Percentiles rank a stretch among this genome's conserved stretches.
Evolutionary conservation across 2,329 filamentous ascomycete species (phyloP).

Genomic region (Aspergillus quadrilineatus): DNA sequence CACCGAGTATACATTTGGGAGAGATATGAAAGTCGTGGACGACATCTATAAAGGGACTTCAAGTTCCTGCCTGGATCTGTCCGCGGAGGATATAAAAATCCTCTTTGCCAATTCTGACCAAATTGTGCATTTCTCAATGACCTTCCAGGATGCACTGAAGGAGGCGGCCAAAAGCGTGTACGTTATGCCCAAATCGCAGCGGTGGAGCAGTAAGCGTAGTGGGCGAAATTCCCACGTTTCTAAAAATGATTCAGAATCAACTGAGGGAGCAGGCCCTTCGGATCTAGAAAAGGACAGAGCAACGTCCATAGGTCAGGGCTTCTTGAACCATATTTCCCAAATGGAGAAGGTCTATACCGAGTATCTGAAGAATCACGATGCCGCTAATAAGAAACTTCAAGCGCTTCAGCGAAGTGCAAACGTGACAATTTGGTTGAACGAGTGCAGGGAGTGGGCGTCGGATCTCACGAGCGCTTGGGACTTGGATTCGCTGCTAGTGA

Average conservation of each 20-base stretch:
- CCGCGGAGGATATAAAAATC: conserved; percentile 78
- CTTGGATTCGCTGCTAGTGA: conserved; percentile 91
- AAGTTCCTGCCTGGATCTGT: conserved; percentile 74
- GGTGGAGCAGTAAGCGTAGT: conserved; percentile 54
- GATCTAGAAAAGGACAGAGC: conserved; percentile 58
- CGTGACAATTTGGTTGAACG: conserved; percentile 77
- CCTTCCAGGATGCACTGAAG: conserved; percentile 77
- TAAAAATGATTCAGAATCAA: conserved; percentile 29
- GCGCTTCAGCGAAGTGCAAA: conserved; percentile 55
- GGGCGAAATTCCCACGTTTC: conserved; percentile 40
- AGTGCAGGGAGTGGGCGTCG: conserved; percentile 88
- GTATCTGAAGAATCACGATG: conserved; percentile 65
- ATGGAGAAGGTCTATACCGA: conserved; percentile 67
- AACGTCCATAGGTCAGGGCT: conserved; percentile 60
- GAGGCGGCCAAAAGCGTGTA: conserved; percentile 78
- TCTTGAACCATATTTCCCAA: conserved; percentile 54
- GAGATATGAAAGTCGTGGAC: conserved; percentile 95
- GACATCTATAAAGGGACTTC: conserved; percentile 97
- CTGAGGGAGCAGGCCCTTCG: conserved; percentile 32
- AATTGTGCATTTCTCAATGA: conserved; percentile 80
- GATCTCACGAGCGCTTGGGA: conserved; percentile 95
- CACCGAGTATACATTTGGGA: conserved; percentile 85
- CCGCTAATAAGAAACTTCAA: conserved; percentile 62
- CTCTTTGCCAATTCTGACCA: conserved; percentile 93
- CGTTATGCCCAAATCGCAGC: conserved; percentile 58